Evolutionary conservation across 1,284 basidiomycete genomes (phyloP).

Genomic region (Rhodotorula sp.): DNA sequence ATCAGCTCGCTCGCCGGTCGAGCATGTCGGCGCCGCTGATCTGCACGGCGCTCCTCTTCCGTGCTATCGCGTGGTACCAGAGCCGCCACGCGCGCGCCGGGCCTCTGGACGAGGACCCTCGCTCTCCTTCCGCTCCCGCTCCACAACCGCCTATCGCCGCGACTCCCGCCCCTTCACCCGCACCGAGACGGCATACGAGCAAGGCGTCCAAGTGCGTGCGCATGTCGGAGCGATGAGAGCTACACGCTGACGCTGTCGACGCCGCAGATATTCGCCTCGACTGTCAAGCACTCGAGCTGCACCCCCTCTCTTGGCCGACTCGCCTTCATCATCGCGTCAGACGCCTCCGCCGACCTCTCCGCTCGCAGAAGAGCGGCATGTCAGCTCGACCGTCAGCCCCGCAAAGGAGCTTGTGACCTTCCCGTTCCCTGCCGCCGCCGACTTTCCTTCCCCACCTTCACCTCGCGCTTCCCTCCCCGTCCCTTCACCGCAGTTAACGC

Average conservation of each 20-base stretch:
- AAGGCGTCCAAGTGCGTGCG: not conserved
- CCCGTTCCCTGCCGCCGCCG: too few relatives aligned
- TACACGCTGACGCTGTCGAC: not conserved
- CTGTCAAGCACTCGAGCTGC: not conserved
- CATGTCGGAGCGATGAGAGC: not conserved
- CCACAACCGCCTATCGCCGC: not conserved
- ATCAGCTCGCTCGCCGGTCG: too few relatives aligned
- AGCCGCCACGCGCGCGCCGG: not conserved
- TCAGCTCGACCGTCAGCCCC: rapidly evolving
- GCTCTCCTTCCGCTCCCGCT: not conserved
- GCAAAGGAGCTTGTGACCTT: not conserved
- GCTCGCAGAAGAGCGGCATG: too few relatives aligned
- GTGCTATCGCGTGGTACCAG: not conserved
- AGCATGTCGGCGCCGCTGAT: constrained; percentile 5
- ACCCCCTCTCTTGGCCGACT: not conserved
- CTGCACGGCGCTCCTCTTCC: constrained; percentile 1
- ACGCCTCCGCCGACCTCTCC: too few relatives aligned
- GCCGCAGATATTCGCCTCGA: not conserved
- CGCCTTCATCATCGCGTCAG: not conserved
- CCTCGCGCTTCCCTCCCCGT: not conserved
- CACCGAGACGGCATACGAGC: not conserved
- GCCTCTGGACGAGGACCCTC: not conserved
- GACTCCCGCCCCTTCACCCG: not conserved
- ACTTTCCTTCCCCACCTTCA: not conserved
- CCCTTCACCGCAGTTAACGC: not conserved